Base-by-base conservation (phyloP, 768 basidiomycete species). In the Psilocybe cubensis region DNA sequence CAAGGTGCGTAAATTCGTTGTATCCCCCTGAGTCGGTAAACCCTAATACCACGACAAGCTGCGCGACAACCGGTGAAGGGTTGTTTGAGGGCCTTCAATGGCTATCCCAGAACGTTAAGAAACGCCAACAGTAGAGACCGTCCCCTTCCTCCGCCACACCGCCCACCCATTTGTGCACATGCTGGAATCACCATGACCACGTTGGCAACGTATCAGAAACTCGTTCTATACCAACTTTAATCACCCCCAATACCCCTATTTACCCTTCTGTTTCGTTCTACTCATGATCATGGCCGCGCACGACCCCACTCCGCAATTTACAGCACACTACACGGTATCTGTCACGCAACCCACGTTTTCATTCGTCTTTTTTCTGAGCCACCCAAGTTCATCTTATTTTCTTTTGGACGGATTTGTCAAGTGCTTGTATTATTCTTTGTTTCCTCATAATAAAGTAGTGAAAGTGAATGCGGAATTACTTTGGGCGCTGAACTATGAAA, bases 31-130 rank as follows among this genome's bases (percentile, higher is more conserved):
- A 28, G 8, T 18, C 29, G 28, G 17, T 12, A n/a, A n/a, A 25
- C 54, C n/a, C 14, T 24, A n/a, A 24, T 28, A 21, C 21, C 24
- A 14, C 27, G 20, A 23, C 14, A 17, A 97, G 95, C 75, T 97
- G 95, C 69, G 95, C 95, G 17, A 96, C 94, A 25, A 95, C 94
- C 24, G 96, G 96, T 27, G 96, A 98, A 72, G 96, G 96, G 55
- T 81, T 98, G 17, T 96, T 98, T 65, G 96, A 98, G 73, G 96
- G 96, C 41, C 84, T 98, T 44, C 94, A 96, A 74, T 98, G 96
- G 96, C 78, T 98, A 66, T 96, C 94, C 52, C 93, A 95, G 76
- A 97, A 97, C 72, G 93, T 97, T 69, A 96, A 96, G 83, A 94
- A 93, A 72, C 89, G 90, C 62, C 89, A 91, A 74, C 85, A 83